Base-by-base conservation (phyloP, 2,329 filamentous ascomycete genomes). In the Pestalotiopsis sp. region DNA sequence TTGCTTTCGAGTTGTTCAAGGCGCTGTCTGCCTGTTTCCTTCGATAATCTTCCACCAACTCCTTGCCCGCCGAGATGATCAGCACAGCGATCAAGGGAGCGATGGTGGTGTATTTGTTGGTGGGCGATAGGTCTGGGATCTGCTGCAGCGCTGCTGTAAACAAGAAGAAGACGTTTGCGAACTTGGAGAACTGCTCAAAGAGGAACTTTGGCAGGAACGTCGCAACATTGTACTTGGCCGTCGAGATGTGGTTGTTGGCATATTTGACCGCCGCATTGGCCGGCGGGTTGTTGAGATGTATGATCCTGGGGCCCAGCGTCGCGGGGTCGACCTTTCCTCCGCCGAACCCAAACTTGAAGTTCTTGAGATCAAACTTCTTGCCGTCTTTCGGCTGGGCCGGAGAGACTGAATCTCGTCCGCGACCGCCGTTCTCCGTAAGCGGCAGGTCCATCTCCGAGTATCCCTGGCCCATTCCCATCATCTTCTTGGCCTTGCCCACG, bases 391-490 rank as follows among this genome's bases (percentile, higher is more conserved):
- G 76, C n/a, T 76, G 79, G 61, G 78, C 77, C 66, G 69, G 69
- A 26, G 68, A 55, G 17, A 67, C 56, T 26, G 74, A 74, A 65
- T 76, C 74, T 78, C 79, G 75, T 79, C 79, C 77, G 78, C 76
- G 76, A 4, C 68, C 82, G 71, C 82, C 81, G 66, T 84, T 58
- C 78, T 98, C 94, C 4, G 95, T 98, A 79, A 99, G 84, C 14
- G 96, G 96, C 66, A 99, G 85, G 78, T 99, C 95, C 96, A 99
- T 99, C 81, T 98, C 96, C 40, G 95, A 98, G 80, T 99, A 98
- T 70, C 91, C 88, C 73, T 76, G 69, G 24, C 89, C 91, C 90
- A 97, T 94, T 65, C 96, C 95, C 69, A 99, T 83, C 85, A 92
- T 94, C 78, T 92, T 94, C 84, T 97, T 98, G 56, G 95, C 92